phyloP scores from a whole-genome alignment of 2,329 filamentous ascomycete genomes.

The Elsinoe arachidis region DNA sequence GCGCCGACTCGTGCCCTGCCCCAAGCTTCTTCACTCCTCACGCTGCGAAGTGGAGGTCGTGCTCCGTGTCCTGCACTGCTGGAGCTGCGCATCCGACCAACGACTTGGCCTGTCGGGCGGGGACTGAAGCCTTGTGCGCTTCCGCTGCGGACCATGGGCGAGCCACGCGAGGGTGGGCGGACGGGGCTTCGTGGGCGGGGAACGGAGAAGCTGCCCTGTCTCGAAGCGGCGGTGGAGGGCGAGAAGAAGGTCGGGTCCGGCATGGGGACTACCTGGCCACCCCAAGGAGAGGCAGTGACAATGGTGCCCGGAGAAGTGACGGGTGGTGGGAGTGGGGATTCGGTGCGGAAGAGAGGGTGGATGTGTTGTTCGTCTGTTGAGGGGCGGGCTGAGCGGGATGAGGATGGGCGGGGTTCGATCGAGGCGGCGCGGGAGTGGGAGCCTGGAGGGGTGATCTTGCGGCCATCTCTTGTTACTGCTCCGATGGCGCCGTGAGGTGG shows the following conservation, averaged over 20 bases:
- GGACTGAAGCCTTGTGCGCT: neutral
- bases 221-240: neutral
- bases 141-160: neutral
- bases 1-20: neutral
- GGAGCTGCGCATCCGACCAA: neutral
- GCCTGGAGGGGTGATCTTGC: slow-evolving; percentile 14
- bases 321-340: slow-evolving; percentile 58
- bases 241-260: slow-evolving; percentile 2
- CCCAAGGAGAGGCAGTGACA: slow-evolving; percentile 61
- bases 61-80: neutral
- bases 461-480: neutral
- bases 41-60: slow-evolving; percentile 1
- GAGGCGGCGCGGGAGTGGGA: neutral
- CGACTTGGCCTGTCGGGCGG: neutral
- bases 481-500: neutral
- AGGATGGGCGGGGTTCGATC: slow-evolving; percentile 18
- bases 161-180: neutral
- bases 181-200: neutral
- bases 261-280: slow-evolving; percentile 50
- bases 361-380: slow-evolving; percentile 56
- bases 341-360: slow-evolving; percentile 67
- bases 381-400: neutral
- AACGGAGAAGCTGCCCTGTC: neutral
- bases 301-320: slow-evolving; percentile 60
- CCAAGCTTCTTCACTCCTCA: slow-evolving; percentile 7